Conservation (phyloP, 768 basidiomycete genomes). For the Pisolithus marmoratus region DNA sequence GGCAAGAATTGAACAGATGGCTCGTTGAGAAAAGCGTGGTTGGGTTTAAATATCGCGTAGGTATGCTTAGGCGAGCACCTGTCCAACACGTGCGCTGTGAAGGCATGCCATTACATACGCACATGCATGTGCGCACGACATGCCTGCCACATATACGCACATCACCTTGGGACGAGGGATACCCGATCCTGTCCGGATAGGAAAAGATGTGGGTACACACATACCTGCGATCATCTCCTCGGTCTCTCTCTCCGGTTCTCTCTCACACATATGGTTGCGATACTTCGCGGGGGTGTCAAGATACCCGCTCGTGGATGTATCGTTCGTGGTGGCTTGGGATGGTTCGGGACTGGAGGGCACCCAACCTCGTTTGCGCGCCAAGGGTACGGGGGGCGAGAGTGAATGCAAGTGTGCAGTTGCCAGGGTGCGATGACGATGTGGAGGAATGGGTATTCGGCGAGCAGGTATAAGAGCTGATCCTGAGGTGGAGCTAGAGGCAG, state of each 20-base stretch:
- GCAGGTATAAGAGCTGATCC: conserved; percentile 4
- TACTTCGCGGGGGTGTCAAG: conserved; percentile 67
- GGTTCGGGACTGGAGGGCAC: conserved; percentile 56
- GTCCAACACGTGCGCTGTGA: conserved; percentile 13
- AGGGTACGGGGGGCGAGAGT: conserved; percentile 32
- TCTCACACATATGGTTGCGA: conserved; percentile 30
- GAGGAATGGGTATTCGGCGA: conserved; percentile 13
- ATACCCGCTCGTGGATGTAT: conserved; percentile 56
- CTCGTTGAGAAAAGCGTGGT: conserved; percentile 5
- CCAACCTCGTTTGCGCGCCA: conserved; percentile 67
- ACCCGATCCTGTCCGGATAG: conserved; percentile 9
- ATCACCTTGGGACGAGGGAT: too few relatives aligned
- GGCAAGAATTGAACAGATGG: conserved; percentile 1
- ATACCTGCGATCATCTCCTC: conserved; percentile 43
- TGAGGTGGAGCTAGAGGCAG: background rate
- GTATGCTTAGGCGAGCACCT: conserved; percentile 10
- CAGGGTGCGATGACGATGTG: conserved; percentile 20
- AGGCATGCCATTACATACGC: conserved; percentile 16
- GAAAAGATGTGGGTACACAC: conserved; percentile 20
- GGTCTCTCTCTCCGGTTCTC: conserved; percentile 33
- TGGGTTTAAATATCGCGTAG: conserved; percentile 13
- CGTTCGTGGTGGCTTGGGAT: conserved; percentile 45
- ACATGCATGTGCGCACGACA: conserved; percentile 8
- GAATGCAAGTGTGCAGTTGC: background rate
- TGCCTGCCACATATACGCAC: background rate